phyloP scores from a whole-genome alignment of 352 stramenopile genomes.

The Globisporangium takayamanum region DNA sequence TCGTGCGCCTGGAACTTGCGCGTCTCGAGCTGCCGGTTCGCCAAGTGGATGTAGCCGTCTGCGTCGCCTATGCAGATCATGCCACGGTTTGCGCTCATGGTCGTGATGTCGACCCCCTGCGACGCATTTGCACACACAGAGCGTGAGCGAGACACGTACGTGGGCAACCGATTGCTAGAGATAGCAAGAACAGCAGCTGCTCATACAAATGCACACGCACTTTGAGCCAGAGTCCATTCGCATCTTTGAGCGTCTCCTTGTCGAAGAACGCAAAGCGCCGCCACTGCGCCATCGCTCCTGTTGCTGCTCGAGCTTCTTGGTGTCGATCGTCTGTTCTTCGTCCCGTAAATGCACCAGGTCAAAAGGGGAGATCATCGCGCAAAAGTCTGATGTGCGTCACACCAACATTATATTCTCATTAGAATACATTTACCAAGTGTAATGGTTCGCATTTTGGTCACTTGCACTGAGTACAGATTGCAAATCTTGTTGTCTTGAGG shows the following conservation, averaged over 20 bases:
- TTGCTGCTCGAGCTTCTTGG: not conserved
- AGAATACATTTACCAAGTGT: too few relatives aligned
- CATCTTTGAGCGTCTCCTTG: slow-evolving; percentile 82
- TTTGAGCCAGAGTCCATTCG: slow-evolving; percentile 80
- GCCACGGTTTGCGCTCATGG: slow-evolving; percentile 83
- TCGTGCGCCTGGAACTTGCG: slow-evolving; percentile 83
- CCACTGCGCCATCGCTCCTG: slow-evolving; percentile 73
- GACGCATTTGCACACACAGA: slow-evolving; percentile 1
- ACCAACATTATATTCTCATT: too few relatives aligned
- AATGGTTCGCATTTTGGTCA: too few relatives aligned
- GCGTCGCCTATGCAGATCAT: slow-evolving; percentile 81
- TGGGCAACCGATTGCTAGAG: slow-evolving; percentile 8
- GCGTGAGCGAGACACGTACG: not conserved
- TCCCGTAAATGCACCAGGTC: not conserved
- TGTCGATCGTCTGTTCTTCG: not conserved
- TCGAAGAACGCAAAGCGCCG: slow-evolving; percentile 88
- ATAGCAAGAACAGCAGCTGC: not conserved
- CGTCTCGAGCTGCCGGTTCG: slow-evolving; percentile 75
- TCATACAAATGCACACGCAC: slow-evolving; percentile 19
- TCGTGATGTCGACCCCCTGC: slow-evolving; percentile 80
- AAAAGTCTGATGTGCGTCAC: not conserved
- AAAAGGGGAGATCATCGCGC: not conserved
- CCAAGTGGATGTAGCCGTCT: slow-evolving; percentile 78
- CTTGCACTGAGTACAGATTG: too few relatives aligned
- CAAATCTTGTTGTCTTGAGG: too few relatives aligned